Percentiles rank a stretch among this genome's conserved stretches.
These are phyloP conservation scores for Acmispon strigosus DNA, from an alignment of 306 rosid genomes.

Conservation along the genomic window DNA sequence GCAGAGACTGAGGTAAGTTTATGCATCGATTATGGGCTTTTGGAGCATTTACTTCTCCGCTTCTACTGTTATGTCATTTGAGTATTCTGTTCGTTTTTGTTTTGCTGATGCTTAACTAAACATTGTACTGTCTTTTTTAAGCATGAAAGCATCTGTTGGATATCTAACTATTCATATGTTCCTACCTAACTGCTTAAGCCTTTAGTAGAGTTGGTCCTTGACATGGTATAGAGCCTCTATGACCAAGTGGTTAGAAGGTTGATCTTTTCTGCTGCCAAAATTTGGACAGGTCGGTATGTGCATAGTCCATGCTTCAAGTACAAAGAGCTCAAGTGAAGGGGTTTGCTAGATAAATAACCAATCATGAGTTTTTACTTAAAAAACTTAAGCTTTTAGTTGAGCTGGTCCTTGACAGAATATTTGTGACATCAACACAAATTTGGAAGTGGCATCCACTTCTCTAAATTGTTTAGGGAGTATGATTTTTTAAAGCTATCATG, in stretches of 20 bases:
- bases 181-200: neutral
- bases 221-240: neutral
- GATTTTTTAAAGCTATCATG: neutral
- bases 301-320: constrained; percentile 2
- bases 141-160: neutral
- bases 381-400: neutral
- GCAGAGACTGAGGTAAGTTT: constrained; percentile 66
- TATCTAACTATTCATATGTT: constrained; percentile 1
- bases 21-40: neutral
- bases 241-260: neutral
- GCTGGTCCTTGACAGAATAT: neutral
- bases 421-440: neutral
- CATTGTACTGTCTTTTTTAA: neutral
- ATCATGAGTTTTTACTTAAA: neutral
- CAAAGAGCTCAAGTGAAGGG: neutral
- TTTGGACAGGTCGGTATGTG: neutral
- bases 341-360: neutral
- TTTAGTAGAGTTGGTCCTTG: neutral
- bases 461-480: neutral
- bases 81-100: neutral
- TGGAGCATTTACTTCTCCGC: neutral
- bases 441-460: neutral
- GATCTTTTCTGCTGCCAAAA: neutral
- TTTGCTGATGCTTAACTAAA: constrained; percentile 1
- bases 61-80: constrained; percentile 1